These are phyloP conservation scores for Kodamaea fukazawae DNA, from an alignment of 805 yeast species.

Conservation along the genomic window DNA sequence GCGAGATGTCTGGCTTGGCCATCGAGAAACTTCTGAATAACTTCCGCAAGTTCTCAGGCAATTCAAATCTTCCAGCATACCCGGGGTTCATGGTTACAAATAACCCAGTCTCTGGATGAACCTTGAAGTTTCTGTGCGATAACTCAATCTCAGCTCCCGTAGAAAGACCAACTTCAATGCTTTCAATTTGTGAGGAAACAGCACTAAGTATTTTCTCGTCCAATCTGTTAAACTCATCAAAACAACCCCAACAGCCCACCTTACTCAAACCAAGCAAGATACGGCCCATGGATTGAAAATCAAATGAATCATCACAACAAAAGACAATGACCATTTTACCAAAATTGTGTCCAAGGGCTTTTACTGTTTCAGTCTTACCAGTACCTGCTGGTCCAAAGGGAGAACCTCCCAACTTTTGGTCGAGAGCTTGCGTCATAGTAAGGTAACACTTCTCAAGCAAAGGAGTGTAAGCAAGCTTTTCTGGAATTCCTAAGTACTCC, in stretches of 20 bases:
- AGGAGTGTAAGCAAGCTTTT: slow-evolving; percentile 74
- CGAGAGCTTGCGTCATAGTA: slow-evolving; percentile 70
- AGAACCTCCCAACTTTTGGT: slow-evolving; percentile 79
- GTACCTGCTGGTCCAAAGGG: slow-evolving; percentile 97
- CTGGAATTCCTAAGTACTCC: slow-evolving; percentile 77
- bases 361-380: slow-evolving; percentile 90
- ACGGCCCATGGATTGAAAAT: slow-evolving; percentile 73
- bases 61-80: slow-evolving; percentile 74
- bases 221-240: slow-evolving; percentile 89
- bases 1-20: slow-evolving; percentile 63
- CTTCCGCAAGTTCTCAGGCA: slow-evolving; percentile 84
- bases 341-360: slow-evolving; percentile 73
- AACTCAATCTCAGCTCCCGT: slow-evolving; percentile 35
- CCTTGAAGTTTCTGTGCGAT: slow-evolving; percentile 37
- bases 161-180: slow-evolving; percentile 56
- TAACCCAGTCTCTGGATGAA: slow-evolving; percentile 58
- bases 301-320: slow-evolving; percentile 89
- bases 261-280: slow-evolving; percentile 75
- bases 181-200: slow-evolving; percentile 75
- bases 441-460: slow-evolving; percentile 61
- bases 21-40: slow-evolving; percentile 75
- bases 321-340: slow-evolving; percentile 85
- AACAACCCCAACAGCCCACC: slow-evolving; percentile 93
- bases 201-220: slow-evolving; percentile 74
- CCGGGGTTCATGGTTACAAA: slow-evolving; percentile 91